phyloP scores from a whole-genome alignment of 176 grass and related monocot species.

The Aegilops longissima region DNA sequence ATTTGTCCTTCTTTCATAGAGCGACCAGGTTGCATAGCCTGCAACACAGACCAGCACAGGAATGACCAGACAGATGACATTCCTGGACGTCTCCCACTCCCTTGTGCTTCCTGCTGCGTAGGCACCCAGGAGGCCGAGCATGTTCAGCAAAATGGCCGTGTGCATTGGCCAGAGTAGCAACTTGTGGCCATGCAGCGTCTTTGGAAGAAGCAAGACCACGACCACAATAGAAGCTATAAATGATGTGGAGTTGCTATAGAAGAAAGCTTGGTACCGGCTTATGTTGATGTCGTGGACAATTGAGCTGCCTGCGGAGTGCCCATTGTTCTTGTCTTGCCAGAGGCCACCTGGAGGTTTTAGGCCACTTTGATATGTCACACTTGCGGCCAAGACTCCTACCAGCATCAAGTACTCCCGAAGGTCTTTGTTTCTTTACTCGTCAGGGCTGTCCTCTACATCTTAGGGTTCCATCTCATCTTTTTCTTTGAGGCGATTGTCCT shows the following conservation, averaged over 20 bases:
- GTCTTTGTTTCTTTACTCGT: background rate
- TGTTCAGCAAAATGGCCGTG: slow-evolving; percentile 22
- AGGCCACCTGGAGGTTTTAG: slow-evolving; percentile 28
- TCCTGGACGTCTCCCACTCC: slow-evolving; percentile 12
- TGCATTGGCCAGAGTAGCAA: slow-evolving; percentile 25
- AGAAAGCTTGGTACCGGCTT: slow-evolving; percentile 31
- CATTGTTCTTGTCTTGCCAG: background rate
- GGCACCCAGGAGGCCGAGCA: slow-evolving; percentile 43
- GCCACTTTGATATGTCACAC: slow-evolving; percentile 44
- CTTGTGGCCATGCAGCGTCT: background rate
- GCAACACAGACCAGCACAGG: slow-evolving; percentile 17
- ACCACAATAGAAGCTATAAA: slow-evolving; percentile 38
- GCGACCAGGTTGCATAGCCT: background rate
- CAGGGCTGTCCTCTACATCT: background rate
- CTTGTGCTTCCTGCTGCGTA: slow-evolving; percentile 46
- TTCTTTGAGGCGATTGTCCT: background rate
- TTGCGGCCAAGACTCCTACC: slow-evolving; percentile 34
- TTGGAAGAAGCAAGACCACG: slow-evolving; percentile 16
- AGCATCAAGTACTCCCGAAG: slow-evolving; percentile 36
- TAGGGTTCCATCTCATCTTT: too few species aligned
- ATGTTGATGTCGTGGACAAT: slow-evolving; percentile 14
- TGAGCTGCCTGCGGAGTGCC: background rate
- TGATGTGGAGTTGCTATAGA: slow-evolving; percentile 50
- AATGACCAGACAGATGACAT: slow-evolving; percentile 30
- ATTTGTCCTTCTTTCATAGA: background rate